Evolutionary conservation across 192 early-diverging fungal genomes (phyloP).

Genomic region (Cetraspora pellucida): DNA sequence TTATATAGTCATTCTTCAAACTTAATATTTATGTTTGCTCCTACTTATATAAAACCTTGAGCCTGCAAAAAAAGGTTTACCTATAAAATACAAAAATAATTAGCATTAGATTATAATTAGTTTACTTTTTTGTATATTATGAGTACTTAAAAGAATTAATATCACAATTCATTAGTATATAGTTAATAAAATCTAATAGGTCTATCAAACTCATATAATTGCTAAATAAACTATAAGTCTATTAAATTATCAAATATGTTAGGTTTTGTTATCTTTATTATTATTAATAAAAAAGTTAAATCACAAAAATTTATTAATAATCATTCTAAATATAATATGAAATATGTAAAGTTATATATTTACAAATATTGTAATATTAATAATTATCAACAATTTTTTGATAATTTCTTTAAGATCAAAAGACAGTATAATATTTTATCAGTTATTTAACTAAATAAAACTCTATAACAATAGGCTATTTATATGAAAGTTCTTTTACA

Average conservation of each 20-base stretch:
- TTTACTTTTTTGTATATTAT: too few species aligned
- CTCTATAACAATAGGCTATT: too few species aligned
- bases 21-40: too few species aligned
- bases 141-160: too few species aligned
- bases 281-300: neutral
- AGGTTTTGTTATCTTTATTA: slow-evolving; percentile 17
- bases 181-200: too few species aligned
- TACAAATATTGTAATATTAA: neutral
- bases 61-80: too few species aligned
- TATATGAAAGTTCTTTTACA: neutral
- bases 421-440: neutral
- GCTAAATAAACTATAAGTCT: too few species aligned
- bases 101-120: too few species aligned
- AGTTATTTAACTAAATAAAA: too few species aligned
- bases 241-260: slow-evolving; percentile 5
- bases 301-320: slow-evolving; percentile 17
- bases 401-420: neutral
- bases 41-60: too few species aligned
- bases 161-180: neutral
- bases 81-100: too few species aligned
- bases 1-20: too few species aligned
- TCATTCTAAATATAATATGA: slow-evolving; percentile 20
- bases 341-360: neutral
- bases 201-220: neutral
- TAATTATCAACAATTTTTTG: neutral